Conservation (phyloP, 2,329 filamentous ascomycete genomes). For the Aschersonia sp. region DNA sequence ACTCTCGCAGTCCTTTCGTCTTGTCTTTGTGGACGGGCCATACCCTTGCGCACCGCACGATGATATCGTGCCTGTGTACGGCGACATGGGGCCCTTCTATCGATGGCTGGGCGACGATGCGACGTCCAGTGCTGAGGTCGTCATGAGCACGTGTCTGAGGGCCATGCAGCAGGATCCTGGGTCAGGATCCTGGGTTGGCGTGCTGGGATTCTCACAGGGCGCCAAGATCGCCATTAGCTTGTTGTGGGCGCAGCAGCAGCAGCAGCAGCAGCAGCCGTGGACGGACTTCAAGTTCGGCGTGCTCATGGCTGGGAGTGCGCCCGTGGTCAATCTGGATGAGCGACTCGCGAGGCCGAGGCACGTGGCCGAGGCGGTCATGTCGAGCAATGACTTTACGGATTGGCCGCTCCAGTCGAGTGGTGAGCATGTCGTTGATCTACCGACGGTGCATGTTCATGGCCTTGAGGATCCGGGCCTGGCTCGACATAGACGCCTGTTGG, state of each 20-base stretch:
- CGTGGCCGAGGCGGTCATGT: slow-evolving; percentile 9
- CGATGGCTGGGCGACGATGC: slow-evolving; percentile 33
- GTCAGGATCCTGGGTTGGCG: slow-evolving; percentile 41
- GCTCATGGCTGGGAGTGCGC: slow-evolving; percentile 19
- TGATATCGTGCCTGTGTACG: slow-evolving; percentile 51
- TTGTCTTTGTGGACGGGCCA: slow-evolving; percentile 60
- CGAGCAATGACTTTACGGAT: slow-evolving; percentile 11
- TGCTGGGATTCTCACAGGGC: slow-evolving; percentile 55
- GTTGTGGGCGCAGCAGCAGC: slow-evolving; percentile 42
- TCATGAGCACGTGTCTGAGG: slow-evolving; percentile 21
- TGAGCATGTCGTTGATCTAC: slow-evolving; percentile 14
- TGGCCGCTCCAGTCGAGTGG: slow-evolving; percentile 34
- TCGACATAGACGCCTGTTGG: slow-evolving; percentile 30
- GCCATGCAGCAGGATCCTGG: slow-evolving; percentile 41
- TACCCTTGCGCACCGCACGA: slow-evolving; percentile 47
- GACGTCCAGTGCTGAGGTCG: slow-evolving; percentile 25
- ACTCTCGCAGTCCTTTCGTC: slow-evolving; percentile 46
- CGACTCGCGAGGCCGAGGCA: slow-evolving; percentile 39
- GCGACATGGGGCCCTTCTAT: slow-evolving; percentile 49
- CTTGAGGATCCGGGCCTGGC: slow-evolving; percentile 47
- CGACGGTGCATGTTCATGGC: slow-evolving; percentile 27
- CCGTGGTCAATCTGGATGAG: slow-evolving; percentile 15
- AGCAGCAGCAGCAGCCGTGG: background rate
- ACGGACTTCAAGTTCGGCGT: slow-evolving; percentile 19
- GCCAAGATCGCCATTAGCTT: slow-evolving; percentile 47